Evolutionary conservation across 345 rosid genomes (phyloP), one percentile per base, ranked within the genome.

Genomic region (Rhodamnia rubescens): DNA sequence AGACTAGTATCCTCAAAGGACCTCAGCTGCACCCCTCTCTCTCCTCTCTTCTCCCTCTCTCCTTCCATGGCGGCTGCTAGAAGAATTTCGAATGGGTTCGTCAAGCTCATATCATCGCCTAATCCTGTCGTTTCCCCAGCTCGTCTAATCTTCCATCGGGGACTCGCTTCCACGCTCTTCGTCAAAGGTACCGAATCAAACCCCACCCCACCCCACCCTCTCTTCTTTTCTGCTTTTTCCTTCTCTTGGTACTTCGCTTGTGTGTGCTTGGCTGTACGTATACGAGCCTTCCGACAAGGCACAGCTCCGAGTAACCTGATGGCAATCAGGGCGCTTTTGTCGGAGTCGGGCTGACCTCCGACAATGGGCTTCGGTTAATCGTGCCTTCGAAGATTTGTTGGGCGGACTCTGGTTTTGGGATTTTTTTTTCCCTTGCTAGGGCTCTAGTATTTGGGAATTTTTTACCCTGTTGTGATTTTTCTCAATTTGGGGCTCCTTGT

Each of bases 91-190:
- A 53, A 14, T 7, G 2, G 26, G 10, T 49, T 86, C 51, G 54
- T 86, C 86, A 27, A 59, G 55, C 64, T 52, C 11, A 8, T 84
- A 18, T 86, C 78, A 42, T 52, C n/a, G 18, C 26, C 85, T 13
- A 82, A 84, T 81, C 86, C 75, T 24, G 78, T 74, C 32, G 24
- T 6, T 50, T 20, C 88, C 36, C 81, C 87, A 12, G 56, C 87
- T 69, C 88, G 20, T 20, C 49, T 89, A 69, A 29, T 85, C 82
- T 83, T 88, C 85, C 83, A 15, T 80, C 87, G 89, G 40, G 88
- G 90, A 55, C 55, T 90, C 81, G 57, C 90, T 74, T 88, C 90
- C 32, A 90, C 82, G 85, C 88, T 90, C n/a, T 89, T 88, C 52
- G 87, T 91, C 86, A 89, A 87, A 92, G 91, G 92, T 89, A 82